These are phyloP conservation scores for Halenospora varia DNA, from an alignment of 495 filamentous ascomycete genomes.

Conservation along the genomic window DNA sequence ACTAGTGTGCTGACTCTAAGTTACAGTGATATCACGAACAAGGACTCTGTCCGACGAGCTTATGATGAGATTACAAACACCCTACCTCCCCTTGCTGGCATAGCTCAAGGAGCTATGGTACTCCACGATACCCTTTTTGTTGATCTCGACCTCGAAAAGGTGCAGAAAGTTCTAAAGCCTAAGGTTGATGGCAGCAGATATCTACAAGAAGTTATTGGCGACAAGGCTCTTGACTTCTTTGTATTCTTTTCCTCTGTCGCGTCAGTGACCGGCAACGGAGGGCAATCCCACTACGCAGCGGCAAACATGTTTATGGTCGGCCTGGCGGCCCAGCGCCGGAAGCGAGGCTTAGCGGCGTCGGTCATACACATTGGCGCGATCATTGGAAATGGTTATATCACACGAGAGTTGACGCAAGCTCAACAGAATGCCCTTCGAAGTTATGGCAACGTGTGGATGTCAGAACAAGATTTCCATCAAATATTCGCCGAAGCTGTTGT, in stretches of 20 bases:
- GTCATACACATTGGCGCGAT: constrained; percentile 55
- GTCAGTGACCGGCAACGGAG: constrained; percentile 38
- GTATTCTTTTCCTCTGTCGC: constrained; percentile 47
- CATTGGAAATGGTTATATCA: constrained; percentile 52
- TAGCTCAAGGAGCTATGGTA: constrained; percentile 44
- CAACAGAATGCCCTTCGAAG: background rate
- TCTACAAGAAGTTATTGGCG: constrained; percentile 35
- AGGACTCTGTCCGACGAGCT: background rate
- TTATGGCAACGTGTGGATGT: constrained; percentile 34
- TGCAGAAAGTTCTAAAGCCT: constrained; percentile 28
- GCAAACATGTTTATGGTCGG: constrained; percentile 43
- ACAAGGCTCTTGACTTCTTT: constrained; percentile 51
- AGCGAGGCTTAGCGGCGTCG: constrained; percentile 24
- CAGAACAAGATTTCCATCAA: constrained; percentile 55
- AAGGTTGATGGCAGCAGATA: constrained; percentile 36
- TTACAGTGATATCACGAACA: background rate
- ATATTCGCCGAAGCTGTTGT: constrained; percentile 54
- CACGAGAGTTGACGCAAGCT: background rate
- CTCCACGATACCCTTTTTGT: constrained; percentile 36
- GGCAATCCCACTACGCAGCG: constrained; percentile 46
- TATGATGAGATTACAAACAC: background rate
- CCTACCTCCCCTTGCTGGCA: constrained; percentile 38
- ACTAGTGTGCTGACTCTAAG: background rate
- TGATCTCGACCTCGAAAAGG: constrained; percentile 29
- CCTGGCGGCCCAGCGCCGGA: constrained; percentile 28